Percentiles rank a stretch among this genome's conserved stretches.
Evolutionary conservation across 805 yeast species (phyloP).

Genomic region (Ogataea pini): DNA sequence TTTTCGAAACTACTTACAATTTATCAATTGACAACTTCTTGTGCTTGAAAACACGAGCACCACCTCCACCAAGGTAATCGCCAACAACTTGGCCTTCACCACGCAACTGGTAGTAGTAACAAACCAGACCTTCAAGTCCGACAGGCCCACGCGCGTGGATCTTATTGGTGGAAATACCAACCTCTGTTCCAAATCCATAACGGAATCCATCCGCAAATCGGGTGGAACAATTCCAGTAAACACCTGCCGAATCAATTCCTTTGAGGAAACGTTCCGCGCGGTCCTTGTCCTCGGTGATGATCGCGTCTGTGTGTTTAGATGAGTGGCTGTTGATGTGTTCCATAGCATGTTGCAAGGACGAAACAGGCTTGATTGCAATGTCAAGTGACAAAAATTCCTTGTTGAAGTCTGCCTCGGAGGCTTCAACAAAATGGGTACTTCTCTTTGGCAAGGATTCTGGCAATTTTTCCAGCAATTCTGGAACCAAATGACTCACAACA

Average conservation of each 20-base stretch:
- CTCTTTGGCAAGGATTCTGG: conserved; percentile 19
- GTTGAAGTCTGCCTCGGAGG: conserved; percentile 69
- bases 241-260: conserved; percentile 93
- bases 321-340: conserved; percentile 86
- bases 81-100: conserved; percentile 94
- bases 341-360: conserved; percentile 70
- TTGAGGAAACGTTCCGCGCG: conserved; percentile 76
- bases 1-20: too few species aligned
- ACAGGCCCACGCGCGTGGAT: conserved; percentile 99
- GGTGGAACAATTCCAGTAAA: conserved; percentile 96
- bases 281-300: conserved; percentile 72
- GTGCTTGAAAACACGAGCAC: conserved; percentile 74
- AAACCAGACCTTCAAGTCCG: conserved; percentile 94
- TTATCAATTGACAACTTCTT: too few species aligned
- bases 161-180: conserved; percentile 94
- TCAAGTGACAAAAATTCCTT: conserved; percentile 84
- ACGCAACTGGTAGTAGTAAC: conserved; percentile 89
- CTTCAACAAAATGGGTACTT: conserved; percentile 39
- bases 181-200: conserved; percentile 98
- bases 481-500: conserved; percentile 73
- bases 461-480: conserved; percentile 43
- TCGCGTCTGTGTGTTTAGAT: conserved; percentile 94
- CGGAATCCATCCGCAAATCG: conserved; percentile 98
- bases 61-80: conserved; percentile 93
- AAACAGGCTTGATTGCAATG: conserved; percentile 69